A percentile compares a stretch with the other conserved stretches of the same genome.
phyloP scores from a whole-genome alignment of 2,329 filamentous ascomycete species.

The Pleoardoris graminearum region DNA sequence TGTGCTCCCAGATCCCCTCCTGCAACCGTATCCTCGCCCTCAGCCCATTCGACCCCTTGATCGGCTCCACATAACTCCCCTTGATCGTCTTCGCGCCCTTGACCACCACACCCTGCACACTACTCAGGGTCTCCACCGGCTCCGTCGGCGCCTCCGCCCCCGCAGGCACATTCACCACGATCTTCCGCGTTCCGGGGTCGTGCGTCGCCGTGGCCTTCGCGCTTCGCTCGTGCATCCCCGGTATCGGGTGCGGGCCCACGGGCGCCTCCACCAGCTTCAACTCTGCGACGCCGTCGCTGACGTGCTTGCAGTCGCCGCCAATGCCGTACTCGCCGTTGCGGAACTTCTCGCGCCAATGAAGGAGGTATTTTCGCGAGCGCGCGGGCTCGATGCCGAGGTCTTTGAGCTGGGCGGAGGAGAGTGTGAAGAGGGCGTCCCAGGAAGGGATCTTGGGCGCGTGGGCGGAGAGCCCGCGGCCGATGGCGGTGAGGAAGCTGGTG shows the following conservation, averaged over 20 bases:
- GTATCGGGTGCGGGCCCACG: conserved; percentile 33
- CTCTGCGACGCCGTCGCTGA: conserved; percentile 62
- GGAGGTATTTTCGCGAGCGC: conserved; percentile 77
- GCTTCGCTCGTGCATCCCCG: conserved; percentile 30
- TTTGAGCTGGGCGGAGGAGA: conserved; percentile 75
- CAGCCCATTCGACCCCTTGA: conserved; percentile 63
- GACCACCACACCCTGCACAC: conserved; percentile 68
- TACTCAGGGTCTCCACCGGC: conserved; percentile 56
- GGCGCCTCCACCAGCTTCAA: conserved; percentile 62
- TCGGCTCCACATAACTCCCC: conserved; percentile 72
- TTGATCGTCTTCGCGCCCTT: conserved; percentile 69
- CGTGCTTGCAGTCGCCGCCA: conserved; percentile 78
- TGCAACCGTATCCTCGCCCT: conserved; percentile 70
- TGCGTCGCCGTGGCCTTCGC: conserved; percentile 54
- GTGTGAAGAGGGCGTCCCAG: conserved; percentile 87
- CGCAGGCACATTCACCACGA: conserved; percentile 63
- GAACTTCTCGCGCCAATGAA: conserved; percentile 87
- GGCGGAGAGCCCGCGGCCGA: conserved; percentile 81
- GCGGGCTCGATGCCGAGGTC: conserved; percentile 84
- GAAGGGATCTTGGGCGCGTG: conserved; percentile 85
- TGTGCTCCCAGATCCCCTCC: conserved; percentile 93
- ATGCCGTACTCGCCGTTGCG: conserved; percentile 75
- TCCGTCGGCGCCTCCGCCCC: conserved; percentile 34
- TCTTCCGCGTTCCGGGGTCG: conserved; percentile 58
- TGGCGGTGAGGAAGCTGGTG: conserved; percentile 82